Base-by-base conservation (phyloP, 139 green algal genomes). In the Chlorella sp. region DNA sequence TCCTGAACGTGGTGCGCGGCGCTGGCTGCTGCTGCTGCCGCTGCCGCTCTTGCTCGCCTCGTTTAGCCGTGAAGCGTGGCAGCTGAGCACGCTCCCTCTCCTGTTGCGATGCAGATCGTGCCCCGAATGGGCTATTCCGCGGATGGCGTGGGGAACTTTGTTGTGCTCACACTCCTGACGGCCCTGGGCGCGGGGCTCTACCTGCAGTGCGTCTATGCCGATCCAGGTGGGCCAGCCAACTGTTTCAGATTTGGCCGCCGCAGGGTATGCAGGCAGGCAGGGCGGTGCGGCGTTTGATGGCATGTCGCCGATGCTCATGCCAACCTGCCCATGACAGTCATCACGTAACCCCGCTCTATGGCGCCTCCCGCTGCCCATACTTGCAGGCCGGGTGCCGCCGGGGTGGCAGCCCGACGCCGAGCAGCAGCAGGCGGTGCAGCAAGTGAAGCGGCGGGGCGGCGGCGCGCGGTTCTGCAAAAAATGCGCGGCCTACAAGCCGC, bases 401-500 rank as follows among this genome's bases (percentile, higher is more conserved):
- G 89, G 82, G 24, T 94, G 90, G 85, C 62, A 77, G 38, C 90
- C 89, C 0, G 91, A 94, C 73, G 19, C 62, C 0, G 89, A 92
- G 81, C 74, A 85, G 38, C 22, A 64, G 0, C 6, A 28, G 44
- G 43, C 54, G 2, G 40, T 56, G 41, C 32, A 46, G 0, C 80
- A 58, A 76, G 90, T 94, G 17, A 95, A 94, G 78, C 70, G 83
- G 67, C 44, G 84, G 2, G 56, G 46, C 40, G 76, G 76, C 28
- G 48, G 51, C 22, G 48, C 5, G 7, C n/a, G 46, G 24, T 97
- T 90, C 84, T 98, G 96, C 89, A 88, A 96, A 32, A 98, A 98
- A 81, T 98, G 96, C 88, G 60, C 88, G 24, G 58, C 73, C 7
- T 90, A 92, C 85, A 98, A 98, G 88, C 95, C 96, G 9, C 92